Evolutionary conservation across 2,329 filamentous ascomycete species (phyloP).

Genomic region (Fusarium lyarnte): DNA sequence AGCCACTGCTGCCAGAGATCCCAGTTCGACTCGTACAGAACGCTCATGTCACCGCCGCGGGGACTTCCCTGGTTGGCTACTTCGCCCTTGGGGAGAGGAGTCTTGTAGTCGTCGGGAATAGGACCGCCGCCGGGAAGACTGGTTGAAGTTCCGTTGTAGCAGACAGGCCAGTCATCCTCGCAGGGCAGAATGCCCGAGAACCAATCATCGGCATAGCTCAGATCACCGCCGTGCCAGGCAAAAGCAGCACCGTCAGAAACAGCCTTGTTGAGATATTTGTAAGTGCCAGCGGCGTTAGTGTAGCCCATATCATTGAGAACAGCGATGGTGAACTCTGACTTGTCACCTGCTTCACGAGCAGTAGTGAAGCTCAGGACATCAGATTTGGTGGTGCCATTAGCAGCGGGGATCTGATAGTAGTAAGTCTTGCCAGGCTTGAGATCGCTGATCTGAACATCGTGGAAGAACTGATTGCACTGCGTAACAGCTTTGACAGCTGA

Average conservation of each 20-base stretch:
- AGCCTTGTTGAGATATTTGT: not conserved
- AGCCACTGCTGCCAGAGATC: slow-evolving; percentile 17
- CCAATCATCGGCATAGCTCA: slow-evolving; percentile 11
- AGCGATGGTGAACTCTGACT: not conserved
- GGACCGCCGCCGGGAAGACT: not conserved
- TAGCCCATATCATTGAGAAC: slow-evolving; percentile 1
- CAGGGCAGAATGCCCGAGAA: slow-evolving; percentile 2
- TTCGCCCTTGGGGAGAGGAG: not conserved
- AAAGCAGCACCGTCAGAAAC: not conserved
- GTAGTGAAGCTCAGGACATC: not conserved
- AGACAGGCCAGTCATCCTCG: not conserved
- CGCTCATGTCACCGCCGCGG: not conserved
- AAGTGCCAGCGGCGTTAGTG: not conserved
- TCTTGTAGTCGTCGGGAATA: not conserved
- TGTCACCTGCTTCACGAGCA: not conserved
- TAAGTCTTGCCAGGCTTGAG: not conserved
- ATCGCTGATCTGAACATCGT: not conserved
- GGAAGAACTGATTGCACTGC: slow-evolving; percentile 6
- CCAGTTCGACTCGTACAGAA: slow-evolving; percentile 10
- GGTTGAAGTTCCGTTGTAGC: not conserved
- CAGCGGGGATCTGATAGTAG: not conserved
- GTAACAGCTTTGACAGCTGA: not conserved
- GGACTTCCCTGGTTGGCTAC: not conserved
- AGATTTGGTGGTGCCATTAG: not conserved
- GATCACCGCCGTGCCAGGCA: slow-evolving; percentile 1